Evolutionary conservation across 257 asterid species (phyloP).

Genomic region (Nicotiana obtusifolia): DNA sequence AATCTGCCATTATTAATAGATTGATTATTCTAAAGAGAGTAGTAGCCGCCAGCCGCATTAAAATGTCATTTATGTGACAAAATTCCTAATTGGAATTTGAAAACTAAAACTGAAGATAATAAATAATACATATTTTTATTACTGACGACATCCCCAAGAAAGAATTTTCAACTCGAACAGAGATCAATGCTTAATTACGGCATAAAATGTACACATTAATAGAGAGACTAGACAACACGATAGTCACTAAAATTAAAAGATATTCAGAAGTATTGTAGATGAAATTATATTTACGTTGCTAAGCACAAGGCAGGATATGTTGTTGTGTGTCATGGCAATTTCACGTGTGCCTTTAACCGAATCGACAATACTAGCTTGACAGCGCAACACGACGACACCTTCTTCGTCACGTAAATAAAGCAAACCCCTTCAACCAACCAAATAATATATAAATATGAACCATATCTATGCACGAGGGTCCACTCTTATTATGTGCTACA

Average conservation of each 20-base stretch:
- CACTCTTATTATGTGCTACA: not conserved
- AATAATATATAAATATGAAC: not conserved
- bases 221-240: too few species aligned
- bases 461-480: not conserved
- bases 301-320: not conserved
- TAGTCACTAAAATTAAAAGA: too few species aligned
- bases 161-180: not conserved
- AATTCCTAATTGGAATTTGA: not conserved
- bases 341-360: not conserved
- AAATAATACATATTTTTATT: not conserved
- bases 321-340: not conserved
- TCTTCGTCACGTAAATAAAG: not conserved
- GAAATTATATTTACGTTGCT: not conserved
- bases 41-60: not conserved
- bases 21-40: not conserved
- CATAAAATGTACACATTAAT: not conserved
- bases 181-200: not conserved
- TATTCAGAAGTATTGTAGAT: not conserved
- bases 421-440: not conserved
- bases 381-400: not conserved
- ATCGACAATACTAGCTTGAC: not conserved
- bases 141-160: not conserved
- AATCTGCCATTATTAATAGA: not conserved
- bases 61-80: not conserved
- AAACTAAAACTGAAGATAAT: not conserved